Conservation (phyloP, 495 filamentous ascomycete genomes). For the Penicillium desertorum region DNA sequence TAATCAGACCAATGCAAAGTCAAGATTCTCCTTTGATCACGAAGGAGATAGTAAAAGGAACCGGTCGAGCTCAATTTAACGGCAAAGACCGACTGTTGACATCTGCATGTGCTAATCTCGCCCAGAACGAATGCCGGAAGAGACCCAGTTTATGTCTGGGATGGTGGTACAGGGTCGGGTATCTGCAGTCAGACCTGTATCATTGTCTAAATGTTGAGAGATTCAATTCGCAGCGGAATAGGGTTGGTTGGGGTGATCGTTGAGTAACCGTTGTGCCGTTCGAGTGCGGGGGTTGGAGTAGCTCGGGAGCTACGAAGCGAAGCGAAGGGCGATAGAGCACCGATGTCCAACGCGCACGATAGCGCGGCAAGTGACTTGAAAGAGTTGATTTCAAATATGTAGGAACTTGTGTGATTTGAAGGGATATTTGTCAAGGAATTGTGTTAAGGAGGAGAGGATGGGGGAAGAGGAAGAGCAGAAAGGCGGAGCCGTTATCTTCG, state of each 20-base stretch:
- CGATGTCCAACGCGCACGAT: neutral
- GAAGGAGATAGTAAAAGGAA: constrained; percentile 4
- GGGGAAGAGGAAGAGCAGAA: constrained; percentile 5
- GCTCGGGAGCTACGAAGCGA: constrained; percentile 9
- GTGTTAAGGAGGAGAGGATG: constrained; percentile 1
- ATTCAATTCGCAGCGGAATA: neutral
- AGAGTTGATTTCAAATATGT: neutral
- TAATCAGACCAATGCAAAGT: neutral
- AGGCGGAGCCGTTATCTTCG: constrained; percentile 11
- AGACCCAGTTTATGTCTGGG: neutral
- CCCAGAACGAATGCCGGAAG: neutral
- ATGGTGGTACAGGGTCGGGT: constrained; percentile 11
- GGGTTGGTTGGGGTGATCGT: neutral
- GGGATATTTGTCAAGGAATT: constrained; percentile 1
- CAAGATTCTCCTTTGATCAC: constrained; percentile 1
- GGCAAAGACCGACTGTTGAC: constrained; percentile 4
- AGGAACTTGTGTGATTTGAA: neutral
- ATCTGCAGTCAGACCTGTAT: constrained; percentile 9
- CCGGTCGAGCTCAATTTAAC: constrained; percentile 15
- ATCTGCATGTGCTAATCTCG: constrained; percentile 15
- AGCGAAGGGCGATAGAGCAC: neutral
- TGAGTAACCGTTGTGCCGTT: constrained; percentile 4
- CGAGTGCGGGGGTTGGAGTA: constrained; percentile 15
- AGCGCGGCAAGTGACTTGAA: neutral
- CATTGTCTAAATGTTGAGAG: constrained; percentile 2